phyloP scores from a whole-genome alignment of 345 rosid genomes.

The Ailanthus altissimus region DNA sequence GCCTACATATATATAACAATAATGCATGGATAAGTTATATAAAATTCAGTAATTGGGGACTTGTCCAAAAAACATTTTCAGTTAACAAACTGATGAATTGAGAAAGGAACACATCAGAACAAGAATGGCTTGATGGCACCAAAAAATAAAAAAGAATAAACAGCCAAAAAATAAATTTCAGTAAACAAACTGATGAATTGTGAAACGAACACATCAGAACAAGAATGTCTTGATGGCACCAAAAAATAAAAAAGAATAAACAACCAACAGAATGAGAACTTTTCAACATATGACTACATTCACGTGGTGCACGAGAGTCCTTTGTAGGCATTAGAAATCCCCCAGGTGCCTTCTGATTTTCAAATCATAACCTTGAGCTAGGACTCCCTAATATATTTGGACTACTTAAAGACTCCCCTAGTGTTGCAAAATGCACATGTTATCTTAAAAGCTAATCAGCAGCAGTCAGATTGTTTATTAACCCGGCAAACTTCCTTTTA shows the following conservation, averaged over 20 bases:
- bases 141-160: not conserved
- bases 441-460: not conserved
- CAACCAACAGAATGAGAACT: not conserved
- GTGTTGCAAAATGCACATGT: not conserved
- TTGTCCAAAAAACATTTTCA: not conserved
- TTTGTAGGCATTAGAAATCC: not conserved
- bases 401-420: not conserved
- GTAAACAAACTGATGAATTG: not conserved
- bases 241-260: not conserved
- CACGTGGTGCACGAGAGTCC: not conserved
- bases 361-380: not conserved
- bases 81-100: not conserved
- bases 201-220: not conserved
- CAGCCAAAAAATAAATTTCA: not conserved
- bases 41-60: not conserved
- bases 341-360: not conserved
- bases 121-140: not conserved
- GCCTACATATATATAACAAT: conserved; percentile 36
- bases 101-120: not conserved
- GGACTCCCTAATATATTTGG: not conserved
- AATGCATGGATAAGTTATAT: not conserved
- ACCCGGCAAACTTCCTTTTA: not conserved
- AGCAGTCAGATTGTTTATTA: not conserved
- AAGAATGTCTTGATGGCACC: not conserved
- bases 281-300: not conserved